Conservation (phyloP, 257 asterid species). For the Forsythia viridissima region DNA sequence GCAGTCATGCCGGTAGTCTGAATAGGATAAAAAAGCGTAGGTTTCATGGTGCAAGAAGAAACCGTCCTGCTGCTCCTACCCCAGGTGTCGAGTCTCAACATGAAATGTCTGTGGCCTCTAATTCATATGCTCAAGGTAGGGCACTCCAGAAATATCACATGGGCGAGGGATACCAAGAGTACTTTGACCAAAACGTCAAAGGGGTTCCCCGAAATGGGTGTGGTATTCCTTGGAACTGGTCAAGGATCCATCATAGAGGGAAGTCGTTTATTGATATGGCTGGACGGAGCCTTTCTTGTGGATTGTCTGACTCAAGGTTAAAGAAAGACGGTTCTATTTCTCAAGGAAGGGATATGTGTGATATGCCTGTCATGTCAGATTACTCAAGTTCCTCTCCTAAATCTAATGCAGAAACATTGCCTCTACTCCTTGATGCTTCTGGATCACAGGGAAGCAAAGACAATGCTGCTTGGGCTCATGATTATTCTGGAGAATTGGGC, state of each 20-base stretch:
- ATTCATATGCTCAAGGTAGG: conserved; percentile 58
- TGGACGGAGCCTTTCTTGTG: conserved; percentile 89
- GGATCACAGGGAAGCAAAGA: no score
- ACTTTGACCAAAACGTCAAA: conserved; percentile 37
- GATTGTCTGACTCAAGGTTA: conserved; percentile 72
- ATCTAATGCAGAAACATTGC: conserved; percentile 80
- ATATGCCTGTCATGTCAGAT: conserved; percentile 53
- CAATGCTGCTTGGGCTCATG: no score
- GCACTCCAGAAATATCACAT: conserved; percentile 34
- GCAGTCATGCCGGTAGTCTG: conserved; percentile 36
- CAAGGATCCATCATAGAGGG: conserved; percentile 83
- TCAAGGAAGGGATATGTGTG: conserved; percentile 36
- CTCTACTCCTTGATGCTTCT: conserved; percentile 15
- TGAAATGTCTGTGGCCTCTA: conserved; percentile 88
- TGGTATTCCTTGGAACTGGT: conserved; percentile 96
- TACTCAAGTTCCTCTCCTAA: conserved; percentile 65
- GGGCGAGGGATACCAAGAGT: conserved; percentile 44
- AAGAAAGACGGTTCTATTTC: conserved; percentile 46
- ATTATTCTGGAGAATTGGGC: no score
- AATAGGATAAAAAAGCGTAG: conserved; percentile 68
- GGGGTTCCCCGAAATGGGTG: conserved; percentile 71
- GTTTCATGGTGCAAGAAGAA: conserved; percentile 73
- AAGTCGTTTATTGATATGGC: conserved; percentile 85
- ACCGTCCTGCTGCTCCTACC: conserved; percentile 45
- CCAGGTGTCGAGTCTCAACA: conserved; percentile 55